Conservation (phyloP, 306 rosid genomes). For the Lablab purpureus region DNA sequence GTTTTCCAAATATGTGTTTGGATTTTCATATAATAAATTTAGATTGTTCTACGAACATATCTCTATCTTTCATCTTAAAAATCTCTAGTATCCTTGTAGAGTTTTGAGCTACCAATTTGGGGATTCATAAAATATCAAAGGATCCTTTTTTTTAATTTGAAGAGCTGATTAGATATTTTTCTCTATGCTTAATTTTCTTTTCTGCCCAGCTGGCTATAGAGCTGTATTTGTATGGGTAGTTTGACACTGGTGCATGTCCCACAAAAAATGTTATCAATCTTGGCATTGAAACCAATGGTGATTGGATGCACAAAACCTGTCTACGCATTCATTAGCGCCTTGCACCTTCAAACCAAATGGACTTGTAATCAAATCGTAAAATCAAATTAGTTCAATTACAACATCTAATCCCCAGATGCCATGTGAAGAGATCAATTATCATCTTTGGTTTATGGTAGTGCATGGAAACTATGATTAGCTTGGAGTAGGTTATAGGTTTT, state of each 20-base stretch:
- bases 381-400: conserved; percentile 1
- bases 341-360: neutral
- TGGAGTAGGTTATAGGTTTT: neutral
- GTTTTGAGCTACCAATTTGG: conserved; percentile 27
- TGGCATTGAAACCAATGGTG: neutral
- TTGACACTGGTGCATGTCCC: conserved; percentile 12
- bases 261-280: conserved; percentile 9
- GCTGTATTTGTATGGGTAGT: neutral
- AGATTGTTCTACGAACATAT: conserved; percentile 5
- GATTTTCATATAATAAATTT: conserved; percentile 12
- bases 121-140: conserved; percentile 11
- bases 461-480: neutral
- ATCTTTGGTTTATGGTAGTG: neutral
- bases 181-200: conserved; percentile 16
- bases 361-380: conserved; percentile 2
- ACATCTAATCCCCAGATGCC: conserved; percentile 5
- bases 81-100: conserved; percentile 12
- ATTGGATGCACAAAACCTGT: conserved; percentile 9
- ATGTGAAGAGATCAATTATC: neutral
- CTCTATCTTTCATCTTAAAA: neutral
- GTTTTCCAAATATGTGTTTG: conserved; percentile 28
- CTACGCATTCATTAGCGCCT: neutral
- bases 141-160: neutral
- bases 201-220: neutral
- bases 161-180: neutral